Evolutionary conservation across 805 yeast species (phyloP).

Genomic region (Yarrowia divulgata): DNA sequence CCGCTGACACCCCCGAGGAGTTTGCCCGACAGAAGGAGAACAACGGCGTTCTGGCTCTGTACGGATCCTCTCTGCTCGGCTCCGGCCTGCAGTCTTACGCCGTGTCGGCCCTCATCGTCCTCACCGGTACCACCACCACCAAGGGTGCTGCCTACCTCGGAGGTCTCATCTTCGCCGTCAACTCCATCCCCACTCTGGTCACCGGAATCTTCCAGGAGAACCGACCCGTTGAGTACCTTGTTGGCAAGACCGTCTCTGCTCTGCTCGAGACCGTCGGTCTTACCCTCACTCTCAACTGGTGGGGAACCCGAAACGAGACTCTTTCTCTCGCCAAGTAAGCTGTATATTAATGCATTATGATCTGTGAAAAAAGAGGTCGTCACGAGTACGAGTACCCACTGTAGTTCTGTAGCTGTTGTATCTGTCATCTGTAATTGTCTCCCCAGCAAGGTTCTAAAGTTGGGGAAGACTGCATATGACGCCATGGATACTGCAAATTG

Average conservation of each 20-base stretch:
- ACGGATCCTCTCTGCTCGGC: slow-evolving; percentile 50
- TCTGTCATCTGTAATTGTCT: no score
- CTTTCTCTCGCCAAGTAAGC: slow-evolving; percentile 36
- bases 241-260: slow-evolving; percentile 48
- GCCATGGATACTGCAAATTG: background rate
- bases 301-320: slow-evolving; percentile 47
- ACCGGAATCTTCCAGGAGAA: slow-evolving; percentile 50
- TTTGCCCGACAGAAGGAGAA: slow-evolving; percentile 52
- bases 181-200: slow-evolving; percentile 51
- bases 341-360: slow-evolving; percentile 22
- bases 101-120: slow-evolving; percentile 52
- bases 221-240: slow-evolving; percentile 50
- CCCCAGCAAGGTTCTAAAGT: background rate
- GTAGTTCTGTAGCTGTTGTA: background rate
- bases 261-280: slow-evolving; percentile 55
- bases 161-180: slow-evolving; percentile 51
- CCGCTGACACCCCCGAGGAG: slow-evolving; percentile 50
- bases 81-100: slow-evolving; percentile 55
- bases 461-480: slow-evolving; percentile 19
- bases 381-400: no score
- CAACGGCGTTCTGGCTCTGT: slow-evolving; percentile 50
- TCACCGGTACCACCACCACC: slow-evolving; percentile 51
- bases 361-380: no score
- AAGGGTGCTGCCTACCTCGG: slow-evolving; percentile 54
- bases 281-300: slow-evolving; percentile 52